Percentiles rank a stretch among this genome's conserved stretches.
phyloP scores from a whole-genome alignment of 495 filamentous ascomycete species.

The Thermothielavioides terrestris region DNA sequence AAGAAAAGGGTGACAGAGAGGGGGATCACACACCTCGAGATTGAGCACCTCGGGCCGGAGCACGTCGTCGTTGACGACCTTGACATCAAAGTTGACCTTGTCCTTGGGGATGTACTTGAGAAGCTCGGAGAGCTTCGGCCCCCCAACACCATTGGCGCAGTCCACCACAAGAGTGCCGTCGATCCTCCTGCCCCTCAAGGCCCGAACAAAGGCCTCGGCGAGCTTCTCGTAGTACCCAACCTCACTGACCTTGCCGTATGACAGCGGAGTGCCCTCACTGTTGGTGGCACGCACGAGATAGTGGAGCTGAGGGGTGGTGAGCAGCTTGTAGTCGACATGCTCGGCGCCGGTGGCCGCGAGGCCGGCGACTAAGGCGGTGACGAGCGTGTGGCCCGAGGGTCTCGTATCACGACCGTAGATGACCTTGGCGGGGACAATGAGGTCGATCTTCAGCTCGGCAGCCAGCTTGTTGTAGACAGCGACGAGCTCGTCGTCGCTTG shows the following conservation, averaged over 20 bases:
- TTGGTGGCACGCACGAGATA: slow-evolving; percentile 94
- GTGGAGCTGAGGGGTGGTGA: slow-evolving; percentile 94
- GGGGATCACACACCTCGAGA: slow-evolving; percentile 53
- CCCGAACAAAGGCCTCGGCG: slow-evolving; percentile 65
- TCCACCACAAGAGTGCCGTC: slow-evolving; percentile 72
- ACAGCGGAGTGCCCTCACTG: slow-evolving; percentile 68
- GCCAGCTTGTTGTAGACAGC: slow-evolving; percentile 67
- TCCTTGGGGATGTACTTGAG: slow-evolving; percentile 69
- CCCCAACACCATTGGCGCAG: slow-evolving; percentile 94
- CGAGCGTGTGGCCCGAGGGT: slow-evolving; percentile 77
- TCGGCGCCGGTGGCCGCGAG: slow-evolving; percentile 66
- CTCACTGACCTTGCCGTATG: slow-evolving; percentile 84
- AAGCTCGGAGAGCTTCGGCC: slow-evolving; percentile 79
- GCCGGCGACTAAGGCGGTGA: slow-evolving; percentile 64
- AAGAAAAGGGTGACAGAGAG: no score
- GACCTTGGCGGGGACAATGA: slow-evolving; percentile 61
- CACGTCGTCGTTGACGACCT: slow-evolving; percentile 84
- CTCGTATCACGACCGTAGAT: slow-evolving; percentile 90
- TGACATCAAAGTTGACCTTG: slow-evolving; percentile 65
- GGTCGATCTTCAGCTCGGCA: slow-evolving; percentile 64
- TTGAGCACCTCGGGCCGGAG: slow-evolving; percentile 82
- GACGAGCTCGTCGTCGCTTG: slow-evolving; percentile 60
- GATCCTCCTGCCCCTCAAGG: slow-evolving; percentile 65
- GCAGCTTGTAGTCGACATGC: slow-evolving; percentile 69
- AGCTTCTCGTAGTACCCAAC: slow-evolving; percentile 93